phyloP scores from a whole-genome alignment of 345 rosid species.

The Populus nigra region DNA sequence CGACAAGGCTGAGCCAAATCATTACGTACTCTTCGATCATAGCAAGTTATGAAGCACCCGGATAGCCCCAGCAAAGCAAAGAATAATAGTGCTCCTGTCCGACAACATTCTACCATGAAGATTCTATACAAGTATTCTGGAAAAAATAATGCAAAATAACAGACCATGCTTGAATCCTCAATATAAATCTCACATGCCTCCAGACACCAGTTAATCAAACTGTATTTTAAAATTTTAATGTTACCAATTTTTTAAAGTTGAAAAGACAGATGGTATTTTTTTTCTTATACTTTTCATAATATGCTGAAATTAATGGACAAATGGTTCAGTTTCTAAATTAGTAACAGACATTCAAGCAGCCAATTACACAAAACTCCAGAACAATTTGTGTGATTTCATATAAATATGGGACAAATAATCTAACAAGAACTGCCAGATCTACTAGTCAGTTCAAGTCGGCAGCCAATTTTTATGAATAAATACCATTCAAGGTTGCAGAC shows the following conservation, averaged over 20 bases:
- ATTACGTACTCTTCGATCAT: constrained; percentile 94
- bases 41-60: constrained; percentile 98
- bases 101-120: constrained; percentile 7
- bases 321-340: neutral
- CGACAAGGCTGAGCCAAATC: constrained; percentile 98
- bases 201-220: neutral
- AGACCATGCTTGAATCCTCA: neutral
- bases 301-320: neutral
- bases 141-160: neutral
- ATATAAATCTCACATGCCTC: neutral
- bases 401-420: neutral
- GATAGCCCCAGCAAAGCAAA: constrained; percentile 98
- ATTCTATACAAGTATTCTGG: neutral
- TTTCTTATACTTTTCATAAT: neutral
- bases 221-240: neutral
- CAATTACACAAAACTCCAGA: neutral
- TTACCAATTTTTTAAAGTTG: neutral
- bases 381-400: neutral
- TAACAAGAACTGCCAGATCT: neutral
- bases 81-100: constrained; percentile 85
- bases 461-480: neutral
- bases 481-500: neutral
- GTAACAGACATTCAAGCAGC: neutral
- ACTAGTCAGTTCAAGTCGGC: neutral
- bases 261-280: neutral